A percentile compares a stretch with the other conserved stretches of the same genome.
phyloP scores from a whole-genome alignment of 2,329 filamentous ascomycete species.

The Apiospora sp. region DNA sequence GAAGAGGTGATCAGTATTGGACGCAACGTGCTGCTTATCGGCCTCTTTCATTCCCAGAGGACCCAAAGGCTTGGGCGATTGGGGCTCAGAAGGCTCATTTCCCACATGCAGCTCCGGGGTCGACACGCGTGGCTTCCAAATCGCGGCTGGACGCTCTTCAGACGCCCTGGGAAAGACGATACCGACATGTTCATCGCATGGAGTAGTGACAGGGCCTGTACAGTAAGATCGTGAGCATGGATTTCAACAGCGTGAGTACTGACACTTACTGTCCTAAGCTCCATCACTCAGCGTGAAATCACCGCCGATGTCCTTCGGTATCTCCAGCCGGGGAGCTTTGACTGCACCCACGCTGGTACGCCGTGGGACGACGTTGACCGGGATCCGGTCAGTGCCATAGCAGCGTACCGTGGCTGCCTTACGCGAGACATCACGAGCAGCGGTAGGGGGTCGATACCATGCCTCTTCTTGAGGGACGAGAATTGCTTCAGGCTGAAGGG shows the following conservation, averaged over 20 bases:
- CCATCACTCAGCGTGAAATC: background rate
- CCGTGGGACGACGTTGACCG: constrained; percentile 4
- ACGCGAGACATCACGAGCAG: background rate
- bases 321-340: background rate
- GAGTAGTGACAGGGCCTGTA: background rate
- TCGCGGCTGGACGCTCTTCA: background rate
- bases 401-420: constrained; percentile 17
- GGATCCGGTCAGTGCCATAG: background rate
- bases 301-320: background rate
- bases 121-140: background rate
- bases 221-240: background rate
- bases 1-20: background rate
- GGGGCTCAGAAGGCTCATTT: background rate
- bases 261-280: constrained; percentile 8
- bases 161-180: background rate
- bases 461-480: constrained; percentile 20
- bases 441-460: background rate
- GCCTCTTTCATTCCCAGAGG: background rate
- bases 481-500: constrained; percentile 9
- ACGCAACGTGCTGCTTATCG: background rate
- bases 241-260: background rate
- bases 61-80: background rate
- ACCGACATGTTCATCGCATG: background rate
- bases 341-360: constrained; percentile 1
- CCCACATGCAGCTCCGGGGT: background rate